These are phyloP conservation scores for Pleodorina starrii DNA, from an alignment of 139 green algal species.

Conservation along the genomic window DNA sequence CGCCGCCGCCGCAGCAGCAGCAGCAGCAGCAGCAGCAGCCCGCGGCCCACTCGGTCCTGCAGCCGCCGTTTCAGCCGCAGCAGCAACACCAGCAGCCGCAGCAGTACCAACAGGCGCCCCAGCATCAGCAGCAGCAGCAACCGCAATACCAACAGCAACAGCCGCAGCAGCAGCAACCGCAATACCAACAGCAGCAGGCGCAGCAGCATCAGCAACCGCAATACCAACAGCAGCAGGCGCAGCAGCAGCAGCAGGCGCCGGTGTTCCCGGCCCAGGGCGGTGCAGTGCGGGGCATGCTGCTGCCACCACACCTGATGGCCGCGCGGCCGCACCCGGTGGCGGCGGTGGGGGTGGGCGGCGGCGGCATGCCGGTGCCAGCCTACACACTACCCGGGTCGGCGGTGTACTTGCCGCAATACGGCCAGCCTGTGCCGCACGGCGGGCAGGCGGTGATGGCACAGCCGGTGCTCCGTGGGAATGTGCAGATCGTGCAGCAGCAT, in stretches of 20 bases:
- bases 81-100: not conserved
- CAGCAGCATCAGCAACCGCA: not conserved
- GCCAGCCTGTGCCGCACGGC: not conserved
- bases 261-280: not conserved
- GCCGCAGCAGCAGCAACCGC: not conserved
- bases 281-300: not conserved
- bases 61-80: not conserved
- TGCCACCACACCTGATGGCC: constrained; percentile 2
- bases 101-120: not conserved
- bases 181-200: not conserved
- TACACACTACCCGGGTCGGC: not conserved
- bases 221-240: not conserved
- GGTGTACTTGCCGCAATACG: constrained; percentile 11
- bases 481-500: not conserved
- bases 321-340: not conserved
- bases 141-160: not conserved
- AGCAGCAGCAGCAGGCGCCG: not conserved
- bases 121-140: not conserved
- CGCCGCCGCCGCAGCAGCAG: constrained; percentile 10
- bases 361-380: not conserved
- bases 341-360: not conserved
- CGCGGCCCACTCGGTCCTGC: not conserved
- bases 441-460: not conserved
- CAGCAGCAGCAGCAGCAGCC: not conserved
- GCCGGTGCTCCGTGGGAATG: not conserved